Percentiles rank a stretch among this genome's conserved stretches.
phyloP scores from a whole-genome alignment of 2,329 filamentous ascomycete genomes.

The Paecilomyces sp. region DNA sequence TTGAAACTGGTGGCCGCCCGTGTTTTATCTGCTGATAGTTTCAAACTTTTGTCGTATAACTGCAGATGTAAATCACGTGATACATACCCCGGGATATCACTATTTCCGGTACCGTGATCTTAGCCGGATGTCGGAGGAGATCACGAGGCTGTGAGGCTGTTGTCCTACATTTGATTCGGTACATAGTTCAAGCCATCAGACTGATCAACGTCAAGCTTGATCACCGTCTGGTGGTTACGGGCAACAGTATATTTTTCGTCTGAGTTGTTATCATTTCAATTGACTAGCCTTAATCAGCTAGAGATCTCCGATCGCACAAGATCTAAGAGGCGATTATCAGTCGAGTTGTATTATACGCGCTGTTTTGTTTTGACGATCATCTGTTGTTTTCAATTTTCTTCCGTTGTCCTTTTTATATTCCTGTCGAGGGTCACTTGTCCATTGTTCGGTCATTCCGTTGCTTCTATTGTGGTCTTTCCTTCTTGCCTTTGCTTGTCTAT shows the following conservation, averaged over 20 bases:
- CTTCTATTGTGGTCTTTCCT: neutral
- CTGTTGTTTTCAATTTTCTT: neutral
- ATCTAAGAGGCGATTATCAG: neutral
- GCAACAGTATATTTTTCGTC: neutral
- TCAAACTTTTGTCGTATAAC: too few relatives aligned
- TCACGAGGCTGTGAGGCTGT: neutral
- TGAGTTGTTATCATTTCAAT: neutral
- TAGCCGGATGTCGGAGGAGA: neutral
- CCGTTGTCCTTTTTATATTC: neutral
- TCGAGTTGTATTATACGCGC: neutral
- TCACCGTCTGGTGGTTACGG: neutral
- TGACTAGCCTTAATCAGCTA: neutral
- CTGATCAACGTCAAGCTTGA: neutral
- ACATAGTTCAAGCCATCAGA: neutral
- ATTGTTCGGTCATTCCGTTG: neutral
- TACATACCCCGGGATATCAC: neutral
- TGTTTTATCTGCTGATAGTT: too few relatives aligned
- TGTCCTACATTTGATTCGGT: neutral
- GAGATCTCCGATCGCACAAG: neutral
- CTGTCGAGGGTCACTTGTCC: neutral
- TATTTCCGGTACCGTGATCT: neutral
- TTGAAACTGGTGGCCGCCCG: too few relatives aligned
- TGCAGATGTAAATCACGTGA: neutral
- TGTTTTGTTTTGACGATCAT: neutral
- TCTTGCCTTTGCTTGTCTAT: neutral